Evolutionary conservation across 2,329 filamentous ascomycete species (phyloP).

Genomic region (Neofusicoccum ribis): DNA sequence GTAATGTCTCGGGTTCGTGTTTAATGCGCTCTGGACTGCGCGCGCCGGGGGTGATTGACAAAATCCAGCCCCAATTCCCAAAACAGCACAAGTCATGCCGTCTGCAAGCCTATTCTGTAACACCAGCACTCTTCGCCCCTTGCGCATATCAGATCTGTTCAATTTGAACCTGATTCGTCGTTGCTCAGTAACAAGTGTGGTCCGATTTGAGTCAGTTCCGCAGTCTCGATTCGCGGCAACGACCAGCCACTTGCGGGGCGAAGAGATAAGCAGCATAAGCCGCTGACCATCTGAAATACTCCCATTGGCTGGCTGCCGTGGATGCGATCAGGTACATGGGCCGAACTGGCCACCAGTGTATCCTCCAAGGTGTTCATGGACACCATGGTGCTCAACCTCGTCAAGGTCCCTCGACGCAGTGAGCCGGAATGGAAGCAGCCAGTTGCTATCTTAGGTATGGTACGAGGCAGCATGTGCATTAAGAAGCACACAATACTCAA

Average conservation of each 20-base stretch:
- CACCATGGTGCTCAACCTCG: constrained; percentile 8
- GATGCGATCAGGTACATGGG: background rate
- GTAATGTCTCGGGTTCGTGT: no score
- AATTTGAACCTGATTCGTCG: background rate
- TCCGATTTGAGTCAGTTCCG: background rate
- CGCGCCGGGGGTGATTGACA: no score
- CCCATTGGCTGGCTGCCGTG: background rate
- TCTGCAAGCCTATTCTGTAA: no score
- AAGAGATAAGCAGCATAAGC: background rate
- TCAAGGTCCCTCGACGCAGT: background rate
- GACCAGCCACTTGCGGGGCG: background rate
- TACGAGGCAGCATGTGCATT: background rate
- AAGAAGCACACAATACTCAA: background rate
- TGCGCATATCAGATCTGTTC: no score
- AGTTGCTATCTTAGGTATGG: background rate
- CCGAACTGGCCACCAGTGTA: background rate
- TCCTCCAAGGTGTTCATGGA: constrained; percentile 13
- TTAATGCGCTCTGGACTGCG: no score
- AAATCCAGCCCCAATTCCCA: no score
- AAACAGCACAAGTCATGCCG: no score
- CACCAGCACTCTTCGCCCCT: no score
- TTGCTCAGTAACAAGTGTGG: background rate
- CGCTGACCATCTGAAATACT: background rate
- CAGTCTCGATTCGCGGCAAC: background rate
- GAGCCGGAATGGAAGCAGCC: no score